Percentiles rank a stretch among this genome's conserved stretches.
Conservation (phyloP, 371 early-diverging fungal genomes). For the Apophysomyces trapeziformis region DNA sequence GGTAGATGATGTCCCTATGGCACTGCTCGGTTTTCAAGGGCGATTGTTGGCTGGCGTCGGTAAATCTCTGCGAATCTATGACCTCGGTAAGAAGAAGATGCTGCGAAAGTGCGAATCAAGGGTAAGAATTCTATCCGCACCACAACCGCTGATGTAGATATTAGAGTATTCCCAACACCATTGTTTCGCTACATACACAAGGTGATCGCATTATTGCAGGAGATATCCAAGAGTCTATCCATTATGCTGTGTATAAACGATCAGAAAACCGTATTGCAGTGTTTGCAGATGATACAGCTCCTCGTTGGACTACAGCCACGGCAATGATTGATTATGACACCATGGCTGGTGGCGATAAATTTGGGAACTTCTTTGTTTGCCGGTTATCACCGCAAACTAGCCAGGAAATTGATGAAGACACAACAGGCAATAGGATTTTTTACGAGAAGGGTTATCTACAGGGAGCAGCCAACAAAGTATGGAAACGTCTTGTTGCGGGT, state of each 20-base stretch:
- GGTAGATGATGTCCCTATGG: constrained; percentile 86
- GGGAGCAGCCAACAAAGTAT: constrained; percentile 88
- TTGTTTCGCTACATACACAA: constrained; percentile 79
- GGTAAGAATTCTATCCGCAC: constrained; percentile 27
- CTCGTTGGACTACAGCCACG: constrained; percentile 84
- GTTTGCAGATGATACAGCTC: constrained; percentile 94
- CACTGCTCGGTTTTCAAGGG: constrained; percentile 88
- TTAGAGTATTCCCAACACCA: constrained; percentile 71
- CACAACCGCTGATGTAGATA: neutral
- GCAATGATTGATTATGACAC: constrained; percentile 93
- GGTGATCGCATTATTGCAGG: constrained; percentile 86
- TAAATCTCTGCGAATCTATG: constrained; percentile 87
- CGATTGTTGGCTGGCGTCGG: constrained; percentile 90
- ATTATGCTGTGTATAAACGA: constrained; percentile 75
- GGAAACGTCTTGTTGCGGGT: neutral
- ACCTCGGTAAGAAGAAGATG: constrained; percentile 90
- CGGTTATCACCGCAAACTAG: constrained; percentile 71
- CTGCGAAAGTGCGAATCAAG: constrained; percentile 89
- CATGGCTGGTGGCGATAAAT: constrained; percentile 93
- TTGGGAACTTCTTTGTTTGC: constrained; percentile 89
- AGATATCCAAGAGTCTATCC: constrained; percentile 90
- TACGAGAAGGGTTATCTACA: constrained; percentile 80
- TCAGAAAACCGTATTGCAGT: constrained; percentile 82
- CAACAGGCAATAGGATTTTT: constrained; percentile 79
- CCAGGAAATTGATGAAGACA: constrained; percentile 86